phyloP scores from a whole-genome alignment of 1,284 basidiomycete genomes.

The Microbotryomycetes sp. region DNA sequence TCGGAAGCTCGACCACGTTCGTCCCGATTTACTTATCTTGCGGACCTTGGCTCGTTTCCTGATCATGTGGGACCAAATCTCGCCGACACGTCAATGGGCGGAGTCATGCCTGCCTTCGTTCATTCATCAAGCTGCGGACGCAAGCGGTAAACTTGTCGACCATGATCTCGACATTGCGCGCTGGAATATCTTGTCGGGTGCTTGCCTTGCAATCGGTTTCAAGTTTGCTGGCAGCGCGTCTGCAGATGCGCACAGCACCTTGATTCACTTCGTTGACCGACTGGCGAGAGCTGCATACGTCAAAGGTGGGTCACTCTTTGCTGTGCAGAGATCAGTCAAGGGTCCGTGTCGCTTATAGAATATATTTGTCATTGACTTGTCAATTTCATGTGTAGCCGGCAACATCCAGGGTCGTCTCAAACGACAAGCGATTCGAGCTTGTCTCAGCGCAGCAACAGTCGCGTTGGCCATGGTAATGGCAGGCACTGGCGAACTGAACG shows the following conservation, averaged over 20 bases:
- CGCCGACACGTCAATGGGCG: conserved; percentile 71
- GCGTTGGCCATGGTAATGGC: conserved; percentile 88
- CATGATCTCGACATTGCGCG: conserved; percentile 55
- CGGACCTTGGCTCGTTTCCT: conserved; percentile 70
- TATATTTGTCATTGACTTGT: too few species aligned
- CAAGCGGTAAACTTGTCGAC: conserved; percentile 1
- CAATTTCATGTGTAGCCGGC: conserved; percentile 48
- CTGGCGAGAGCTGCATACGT: conserved; percentile 52
- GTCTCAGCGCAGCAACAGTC: conserved; percentile 77
- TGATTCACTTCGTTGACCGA: conserved; percentile 73
- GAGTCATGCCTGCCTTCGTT: conserved; percentile 63
- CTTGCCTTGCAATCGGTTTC: conserved; percentile 82
- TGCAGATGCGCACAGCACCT: conserved; percentile 72
- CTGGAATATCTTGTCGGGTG: conserved; percentile 80
- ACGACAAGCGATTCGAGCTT: conserved; percentile 77
- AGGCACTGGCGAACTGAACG: conserved; percentile 88
- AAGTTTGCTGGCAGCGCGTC: conserved; percentile 90
- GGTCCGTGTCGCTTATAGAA: too few species aligned
- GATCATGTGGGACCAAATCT: conserved; percentile 80
- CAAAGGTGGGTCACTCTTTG: conserved; percentile 34
- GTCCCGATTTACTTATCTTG: conserved; percentile 78
- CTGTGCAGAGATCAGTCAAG: too few species aligned
- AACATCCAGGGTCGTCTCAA: conserved; percentile 79
- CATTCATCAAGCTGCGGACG: conserved; percentile 56
- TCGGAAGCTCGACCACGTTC: conserved; percentile 70